Evolutionary conservation across 2,329 filamentous ascomycete species (phyloP), one percentile per base, ranked within the genome.

Genomic region (Claviceps capensis): DNA sequence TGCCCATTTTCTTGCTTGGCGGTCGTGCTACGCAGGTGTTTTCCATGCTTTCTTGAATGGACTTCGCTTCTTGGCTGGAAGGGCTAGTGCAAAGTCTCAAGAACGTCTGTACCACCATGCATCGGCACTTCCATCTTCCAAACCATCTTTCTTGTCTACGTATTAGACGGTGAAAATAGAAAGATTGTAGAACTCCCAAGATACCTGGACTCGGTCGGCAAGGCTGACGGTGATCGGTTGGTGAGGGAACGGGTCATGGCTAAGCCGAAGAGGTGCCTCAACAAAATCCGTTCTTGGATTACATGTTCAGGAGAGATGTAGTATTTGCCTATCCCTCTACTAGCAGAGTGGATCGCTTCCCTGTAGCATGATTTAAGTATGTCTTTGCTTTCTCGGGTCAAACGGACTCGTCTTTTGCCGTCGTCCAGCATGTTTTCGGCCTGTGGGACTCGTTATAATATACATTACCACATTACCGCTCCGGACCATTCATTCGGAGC

Each of bases 21-120:
- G 78, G 82, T 89, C 69, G 78, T 82, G 1, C 73, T 88, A 54
- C 83, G 88, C 40, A 82, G 84, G 44, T 85, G 85, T 0, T 89
- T 87, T 56, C 23, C 75, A 82, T 1, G 13, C 22, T 23, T 23
- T 7, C 5, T 7, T 23, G 23, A 23, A 23, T 23, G 23, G 23
- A 23, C 23, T 23, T 23, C 23, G 1, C 22, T 44, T 44, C 13
- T 44, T 44, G 6, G 19, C 42, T 0, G 68, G 73, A 14, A 62
- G 64, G 37, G 71, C 69, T 43, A 65, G 65, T 49, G 67, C 65
- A 22, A 67, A 65, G 23, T 23, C 23, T 23, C 23, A 23, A 23
- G 4, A 23, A 23, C 23, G 23, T 7, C 23, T 23, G 67, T 88
- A 49, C 84, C 85, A 59, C 69, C 70, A 0, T 88, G 88, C 60